Evolutionary conservation across 2,329 filamentous ascomycete genomes (phyloP), one percentile per base, ranked within the genome.

Genomic region (Clarireedia paspali): DNA sequence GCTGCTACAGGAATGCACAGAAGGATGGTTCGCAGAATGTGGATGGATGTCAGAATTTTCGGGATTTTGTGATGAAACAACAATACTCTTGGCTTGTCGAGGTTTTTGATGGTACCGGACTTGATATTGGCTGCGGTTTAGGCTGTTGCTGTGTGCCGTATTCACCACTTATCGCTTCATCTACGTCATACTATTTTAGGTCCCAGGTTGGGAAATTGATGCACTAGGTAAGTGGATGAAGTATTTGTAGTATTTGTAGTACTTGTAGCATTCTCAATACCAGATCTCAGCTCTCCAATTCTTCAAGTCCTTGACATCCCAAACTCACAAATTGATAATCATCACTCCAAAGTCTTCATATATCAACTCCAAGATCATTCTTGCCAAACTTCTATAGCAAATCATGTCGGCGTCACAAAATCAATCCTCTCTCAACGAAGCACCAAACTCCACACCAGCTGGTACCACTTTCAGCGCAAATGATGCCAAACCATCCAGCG

Each of bases 391-490:
- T 34, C 48, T 20, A n/a, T 17, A 51, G n/a, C 39, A 59, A 45
- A 45, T n/a, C 17, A 68, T 68, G 66, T 63, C 65, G 20, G 62
- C 63, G 10, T 66, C 66, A 6, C 56, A 68, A 48, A 54, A 68
- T 36, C 64, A 68, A 62, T 64, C 64, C 40, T 53, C 55, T 20
- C 59, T 68, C 53, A 66, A 65, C 49, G 50, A 49, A 20, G 58
- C 59, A 30, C 57, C 53, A 3, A 42, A 42, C 14, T 20, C 53
- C 6, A 36, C 46, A 10, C 53, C 53, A 27, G 53, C 38, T 6
- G 53, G 46, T 34, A 55, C 62, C 47, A 65, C 62, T n/a, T 67
- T 60, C 30, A 63, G 63, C 2, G 62, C 64, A n/a, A 60, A 62
- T 10, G 60, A 62, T 47, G 26, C 58, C 5, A 40, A 27, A 20